Base-by-base conservation (phyloP, 1,284 basidiomycete genomes). In the Agaricales sp. region DNA sequence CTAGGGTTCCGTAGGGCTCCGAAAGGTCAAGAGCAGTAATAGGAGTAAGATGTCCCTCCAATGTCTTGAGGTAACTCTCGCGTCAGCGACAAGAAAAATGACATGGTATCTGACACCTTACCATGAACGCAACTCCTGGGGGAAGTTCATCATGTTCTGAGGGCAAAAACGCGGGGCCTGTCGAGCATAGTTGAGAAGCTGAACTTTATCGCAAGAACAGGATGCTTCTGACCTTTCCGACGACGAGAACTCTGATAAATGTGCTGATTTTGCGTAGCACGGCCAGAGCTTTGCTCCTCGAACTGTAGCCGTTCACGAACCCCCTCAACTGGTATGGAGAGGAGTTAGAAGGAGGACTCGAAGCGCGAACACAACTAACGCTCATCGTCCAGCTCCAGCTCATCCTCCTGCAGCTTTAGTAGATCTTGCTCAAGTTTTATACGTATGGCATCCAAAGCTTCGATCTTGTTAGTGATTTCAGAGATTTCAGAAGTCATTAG, bases 71-170 rank as follows among this genome's bases (percentile, higher is more conserved):
- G 53, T n/a, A n/a, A n/a, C n/a, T n/a, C n/a, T n/a, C 46, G 24
- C 16, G 13, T 50, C 37, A 50, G 49, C 25, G 47, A 35, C 26
- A 41, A 39, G 50, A 24, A 48, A 30, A 44, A 16, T 3, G 55
- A 38, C 50, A 21, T 35, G 46, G n/a, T n/a, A 25, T 30, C 30
- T 30, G 39, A 49, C 53, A 43, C 53, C 66, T 54, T 64, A 90
- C 90, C 93, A 99, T 97, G 69, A 99, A 99, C 3, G 95, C 95
- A 2, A 98, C 82, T 2, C 91, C 92, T 3, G 84, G 80, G 3
- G 95, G 96, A 50, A 99, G 72, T 50, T 97, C 92, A 59, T 96
- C 92, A 58, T 99, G 96, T 64, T 99, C 96, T 13, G 92, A 95
- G 1, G 95, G 95, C 52, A 99, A 67, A 72, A 99, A 99, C 4